Conservation (phyloP, 768 basidiomycete species). For the Psilocybe tampanensis region DNA sequence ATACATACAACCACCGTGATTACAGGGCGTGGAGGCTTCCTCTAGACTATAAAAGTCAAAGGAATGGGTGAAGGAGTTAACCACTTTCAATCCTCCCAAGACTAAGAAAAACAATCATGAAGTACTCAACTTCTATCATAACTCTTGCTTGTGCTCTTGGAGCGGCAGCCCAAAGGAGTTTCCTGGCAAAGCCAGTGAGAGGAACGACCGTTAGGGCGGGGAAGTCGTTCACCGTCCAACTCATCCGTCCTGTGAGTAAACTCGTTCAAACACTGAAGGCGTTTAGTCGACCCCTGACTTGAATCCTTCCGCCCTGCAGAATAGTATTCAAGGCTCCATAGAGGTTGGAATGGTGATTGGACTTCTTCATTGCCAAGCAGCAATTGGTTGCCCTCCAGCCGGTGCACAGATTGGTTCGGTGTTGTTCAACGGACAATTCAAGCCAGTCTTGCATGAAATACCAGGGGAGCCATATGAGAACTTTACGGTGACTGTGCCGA, state of each 20-base stretch:
- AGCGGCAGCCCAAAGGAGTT: conserved; percentile 38
- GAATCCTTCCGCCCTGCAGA: conserved; percentile 22
- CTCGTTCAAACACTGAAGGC: background rate
- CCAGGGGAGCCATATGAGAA: conserved; percentile 43
- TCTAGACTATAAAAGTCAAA: background rate
- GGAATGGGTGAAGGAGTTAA: background rate
- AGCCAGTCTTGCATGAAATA: conserved; percentile 32
- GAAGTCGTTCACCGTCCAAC: conserved; percentile 33
- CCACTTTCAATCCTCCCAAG: background rate
- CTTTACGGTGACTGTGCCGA: conserved; percentile 40
- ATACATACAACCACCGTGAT: background rate
- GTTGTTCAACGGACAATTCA: conserved; percentile 42
- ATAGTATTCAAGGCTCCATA: conserved; percentile 38
- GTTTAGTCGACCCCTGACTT: background rate
- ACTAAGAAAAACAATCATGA: conserved; percentile 11
- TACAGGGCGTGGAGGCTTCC: background rate
- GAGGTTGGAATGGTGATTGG: conserved; percentile 48
- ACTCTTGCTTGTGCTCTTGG: conserved; percentile 24
- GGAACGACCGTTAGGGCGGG: conserved; percentile 31
- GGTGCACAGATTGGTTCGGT: conserved; percentile 35
- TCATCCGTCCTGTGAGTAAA: conserved; percentile 39
- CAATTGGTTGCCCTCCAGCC: conserved; percentile 22
- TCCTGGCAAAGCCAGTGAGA: conserved; percentile 34
- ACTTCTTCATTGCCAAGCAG: conserved; percentile 36
- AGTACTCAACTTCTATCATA: conserved; percentile 11